A percentile compares a stretch with the other conserved stretches of the same genome.
Conservation (phyloP, 805 yeast species). For the Blastobotrys mokoenaii region DNA sequence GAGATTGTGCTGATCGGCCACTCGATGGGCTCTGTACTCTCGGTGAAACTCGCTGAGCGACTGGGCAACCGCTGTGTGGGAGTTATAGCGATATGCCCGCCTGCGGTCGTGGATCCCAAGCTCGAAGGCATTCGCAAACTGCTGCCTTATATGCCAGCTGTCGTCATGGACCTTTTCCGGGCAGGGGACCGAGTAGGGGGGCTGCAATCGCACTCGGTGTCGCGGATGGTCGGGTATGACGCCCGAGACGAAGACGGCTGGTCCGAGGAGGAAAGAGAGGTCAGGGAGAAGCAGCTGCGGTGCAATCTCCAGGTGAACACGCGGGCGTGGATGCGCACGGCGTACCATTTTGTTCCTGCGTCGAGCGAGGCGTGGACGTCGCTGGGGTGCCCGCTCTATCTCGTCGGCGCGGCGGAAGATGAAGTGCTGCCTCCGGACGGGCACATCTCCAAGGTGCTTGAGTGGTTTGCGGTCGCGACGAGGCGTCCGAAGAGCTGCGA, state of each 20-base stretch:
- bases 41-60: slow-evolving; percentile 36
- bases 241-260: slow-evolving; percentile 10
- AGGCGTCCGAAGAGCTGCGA: slow-evolving; percentile 15
- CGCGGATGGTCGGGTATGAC: slow-evolving; percentile 38
- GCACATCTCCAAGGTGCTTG: slow-evolving; percentile 28
- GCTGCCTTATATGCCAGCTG: slow-evolving; percentile 24
- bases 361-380: slow-evolving; percentile 36
- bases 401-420: slow-evolving; percentile 55
- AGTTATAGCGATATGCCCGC: slow-evolving; percentile 30
- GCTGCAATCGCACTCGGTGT: slow-evolving; percentile 50
- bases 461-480: slow-evolving; percentile 23
- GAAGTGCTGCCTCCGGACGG: slow-evolving; percentile 40
- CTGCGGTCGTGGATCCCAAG: slow-evolving; percentile 17
- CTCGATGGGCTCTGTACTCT: slow-evolving; percentile 62
- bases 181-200: slow-evolving; percentile 57
- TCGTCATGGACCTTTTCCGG: slow-evolving; percentile 47
- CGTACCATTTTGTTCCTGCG: slow-evolving; percentile 41
- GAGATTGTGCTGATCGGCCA: slow-evolving; percentile 48
- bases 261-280: slow-evolving; percentile 27
- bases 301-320: slow-evolving; percentile 65
- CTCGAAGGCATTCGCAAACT: slow-evolving; percentile 11
- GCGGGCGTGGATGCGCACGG: slow-evolving; percentile 43
- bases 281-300: slow-evolving; percentile 50
- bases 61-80: slow-evolving; percentile 23
- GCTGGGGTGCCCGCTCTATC: slow-evolving; percentile 38